Conservation (phyloP, 768 basidiomycete genomes). For the Tephrocybe rancida region DNA sequence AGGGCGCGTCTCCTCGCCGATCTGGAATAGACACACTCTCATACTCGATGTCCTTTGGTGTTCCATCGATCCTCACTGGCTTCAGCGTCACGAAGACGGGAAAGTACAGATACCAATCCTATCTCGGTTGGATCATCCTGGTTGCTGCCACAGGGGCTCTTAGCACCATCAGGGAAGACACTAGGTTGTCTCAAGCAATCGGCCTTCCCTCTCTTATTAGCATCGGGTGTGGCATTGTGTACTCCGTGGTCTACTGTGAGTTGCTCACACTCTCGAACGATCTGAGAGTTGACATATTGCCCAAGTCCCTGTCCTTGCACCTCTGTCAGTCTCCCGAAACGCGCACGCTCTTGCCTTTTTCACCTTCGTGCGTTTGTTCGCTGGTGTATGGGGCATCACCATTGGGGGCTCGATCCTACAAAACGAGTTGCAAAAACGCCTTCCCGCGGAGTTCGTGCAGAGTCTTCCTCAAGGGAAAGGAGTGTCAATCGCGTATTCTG, state of each 20-base stretch:
- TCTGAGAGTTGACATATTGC: constrained; percentile 6
- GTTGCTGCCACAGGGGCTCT: neutral
- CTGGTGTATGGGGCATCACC: constrained; percentile 50
- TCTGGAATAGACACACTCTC: constrained; percentile 40
- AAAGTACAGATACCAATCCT: neutral
- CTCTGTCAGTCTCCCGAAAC: constrained; percentile 38
- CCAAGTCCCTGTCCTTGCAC: constrained; percentile 50
- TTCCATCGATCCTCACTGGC: constrained; percentile 35
- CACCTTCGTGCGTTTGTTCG: constrained; percentile 36
- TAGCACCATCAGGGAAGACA: neutral
- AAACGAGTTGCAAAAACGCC: constrained; percentile 43
- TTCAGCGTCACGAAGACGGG: constrained; percentile 1
- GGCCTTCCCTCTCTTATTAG: constrained; percentile 1
- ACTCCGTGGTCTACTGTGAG: neutral
- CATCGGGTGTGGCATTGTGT: constrained; percentile 1
- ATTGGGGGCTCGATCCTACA: constrained; percentile 53
- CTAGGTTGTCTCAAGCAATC: constrained; percentile 8
- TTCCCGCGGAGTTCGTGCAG: constrained; percentile 40
- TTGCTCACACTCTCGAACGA: neutral
- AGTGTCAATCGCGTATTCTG: constrained; percentile 43
- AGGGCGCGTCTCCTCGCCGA: constrained; percentile 35
- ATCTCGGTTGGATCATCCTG: constrained; percentile 1
- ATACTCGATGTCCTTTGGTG: constrained; percentile 34
- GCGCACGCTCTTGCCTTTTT: constrained; percentile 49
- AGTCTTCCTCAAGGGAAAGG: constrained; percentile 31